Evolutionary conservation across 1,284 basidiomycete species (phyloP).

Genomic region (Ganoderma sinense): DNA sequence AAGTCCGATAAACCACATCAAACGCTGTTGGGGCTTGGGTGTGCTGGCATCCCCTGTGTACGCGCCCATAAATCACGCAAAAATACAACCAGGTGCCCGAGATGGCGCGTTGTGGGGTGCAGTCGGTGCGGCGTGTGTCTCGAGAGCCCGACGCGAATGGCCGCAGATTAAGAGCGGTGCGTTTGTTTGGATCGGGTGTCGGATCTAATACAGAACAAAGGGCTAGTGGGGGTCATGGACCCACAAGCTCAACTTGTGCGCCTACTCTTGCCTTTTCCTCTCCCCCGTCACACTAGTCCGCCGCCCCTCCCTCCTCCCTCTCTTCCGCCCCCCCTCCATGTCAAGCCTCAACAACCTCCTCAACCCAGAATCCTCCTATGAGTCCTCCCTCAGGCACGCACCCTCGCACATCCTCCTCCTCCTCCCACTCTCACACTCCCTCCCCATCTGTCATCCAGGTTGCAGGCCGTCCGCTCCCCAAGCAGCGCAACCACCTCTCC

Average conservation of each 20-base stretch:
- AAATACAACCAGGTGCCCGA: conserved; percentile 19
- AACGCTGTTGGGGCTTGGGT: conserved; percentile 32
- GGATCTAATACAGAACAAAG: conserved; percentile 42
- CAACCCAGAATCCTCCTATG: conserved; percentile 42
- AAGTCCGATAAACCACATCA: conserved; percentile 33
- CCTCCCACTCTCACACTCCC: conserved; percentile 18
- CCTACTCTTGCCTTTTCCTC: conserved; percentile 42
- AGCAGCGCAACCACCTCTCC: conserved; percentile 32
- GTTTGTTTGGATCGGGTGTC: conserved; percentile 36
- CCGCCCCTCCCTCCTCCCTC: conserved; percentile 24
- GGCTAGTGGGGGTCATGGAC: conserved; percentile 42
- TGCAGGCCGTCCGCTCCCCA: conserved; percentile 31
- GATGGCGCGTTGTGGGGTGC: conserved; percentile 6
- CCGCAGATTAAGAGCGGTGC: conserved; percentile 23
- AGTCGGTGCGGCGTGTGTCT: conserved; percentile 10
- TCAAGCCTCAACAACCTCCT: conserved; percentile 46
- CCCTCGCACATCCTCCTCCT: conserved; percentile 4
- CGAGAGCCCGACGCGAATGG: neutral
- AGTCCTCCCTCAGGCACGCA: conserved; percentile 37
- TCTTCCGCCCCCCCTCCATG: conserved; percentile 33
- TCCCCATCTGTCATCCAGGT: conserved; percentile 23
- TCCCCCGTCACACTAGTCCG: conserved; percentile 33
- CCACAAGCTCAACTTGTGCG: conserved; percentile 45
- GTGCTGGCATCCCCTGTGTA: conserved; percentile 23
- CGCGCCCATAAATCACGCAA: conserved; percentile 20